Conservation (phyloP, 352 stramenopile genomes). For the Globisporangium cystogenes region DNA sequence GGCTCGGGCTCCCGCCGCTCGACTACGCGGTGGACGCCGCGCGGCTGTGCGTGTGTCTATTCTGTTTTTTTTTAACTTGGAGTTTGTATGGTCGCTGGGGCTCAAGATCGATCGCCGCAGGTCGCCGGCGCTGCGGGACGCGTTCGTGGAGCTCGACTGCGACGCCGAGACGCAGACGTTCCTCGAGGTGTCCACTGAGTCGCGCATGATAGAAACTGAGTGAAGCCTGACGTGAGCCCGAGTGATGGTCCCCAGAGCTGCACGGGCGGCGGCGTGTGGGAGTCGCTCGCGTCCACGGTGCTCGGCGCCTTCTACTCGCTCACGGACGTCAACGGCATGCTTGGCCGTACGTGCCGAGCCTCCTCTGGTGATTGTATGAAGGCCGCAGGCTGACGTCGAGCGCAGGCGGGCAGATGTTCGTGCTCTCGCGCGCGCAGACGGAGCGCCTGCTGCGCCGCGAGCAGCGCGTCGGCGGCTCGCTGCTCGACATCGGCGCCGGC, state of each 20-base stretch:
- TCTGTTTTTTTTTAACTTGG: not conserved
- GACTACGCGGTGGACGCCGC: slow-evolving; percentile 52
- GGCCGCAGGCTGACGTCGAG: not conserved
- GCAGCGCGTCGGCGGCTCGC: slow-evolving; percentile 30
- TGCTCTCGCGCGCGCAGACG: slow-evolving; percentile 70
- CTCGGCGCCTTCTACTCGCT: slow-evolving; percentile 80
- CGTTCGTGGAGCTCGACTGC: slow-evolving; percentile 69
- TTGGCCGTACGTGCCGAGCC: slow-evolving; percentile 78
- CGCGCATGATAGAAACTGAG: too few species aligned
- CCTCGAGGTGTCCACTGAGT: slow-evolving; percentile 67
- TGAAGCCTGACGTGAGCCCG: too few species aligned
- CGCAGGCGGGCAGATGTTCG: slow-evolving; percentile 85
- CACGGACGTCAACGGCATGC: slow-evolving; percentile 79
- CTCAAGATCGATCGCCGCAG: slow-evolving; percentile 13
- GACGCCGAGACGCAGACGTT: slow-evolving; percentile 73
- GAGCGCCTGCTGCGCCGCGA: slow-evolving; percentile 54
- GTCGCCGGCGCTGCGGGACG: slow-evolving; percentile 45
- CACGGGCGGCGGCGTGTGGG: slow-evolving; percentile 59
- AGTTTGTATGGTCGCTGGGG: not conserved
- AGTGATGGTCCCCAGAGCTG: slow-evolving; percentile 38
- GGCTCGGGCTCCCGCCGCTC: slow-evolving; percentile 44
- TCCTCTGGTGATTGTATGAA: not conserved
- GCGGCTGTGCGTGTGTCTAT: slow-evolving; percentile 32
- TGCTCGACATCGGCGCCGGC: slow-evolving; percentile 80
- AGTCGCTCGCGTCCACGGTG: slow-evolving; percentile 56